Conservation (phyloP, 305 asterid genomes). For the Rubia balearica region DNA sequence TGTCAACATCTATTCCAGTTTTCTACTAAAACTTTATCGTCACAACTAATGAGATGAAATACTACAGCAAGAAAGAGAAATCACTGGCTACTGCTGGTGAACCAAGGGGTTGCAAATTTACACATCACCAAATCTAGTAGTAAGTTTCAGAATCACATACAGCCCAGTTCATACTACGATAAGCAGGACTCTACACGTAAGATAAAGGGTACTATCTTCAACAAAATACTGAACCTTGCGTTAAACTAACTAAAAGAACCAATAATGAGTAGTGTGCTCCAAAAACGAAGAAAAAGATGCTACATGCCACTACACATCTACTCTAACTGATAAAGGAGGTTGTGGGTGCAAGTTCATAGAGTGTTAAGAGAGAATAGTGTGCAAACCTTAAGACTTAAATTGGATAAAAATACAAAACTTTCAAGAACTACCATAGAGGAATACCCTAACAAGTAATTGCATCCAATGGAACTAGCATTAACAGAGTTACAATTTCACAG, state of each 20-base stretch:
- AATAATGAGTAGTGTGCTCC: not conserved
- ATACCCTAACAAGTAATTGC: not conserved
- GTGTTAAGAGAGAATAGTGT: not conserved
- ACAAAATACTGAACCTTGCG: not conserved
- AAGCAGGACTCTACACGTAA: not conserved
- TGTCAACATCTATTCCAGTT: conserved; percentile 3
- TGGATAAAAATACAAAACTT: not conserved
- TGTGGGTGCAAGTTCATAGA: not conserved
- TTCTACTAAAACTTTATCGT: not conserved
- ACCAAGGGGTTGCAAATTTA: not conserved
- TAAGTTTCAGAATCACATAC: not conserved
- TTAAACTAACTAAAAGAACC: not conserved
- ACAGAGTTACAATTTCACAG: not conserved
- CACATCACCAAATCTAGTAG: not conserved
- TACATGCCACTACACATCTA: not conserved
- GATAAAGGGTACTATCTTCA: not conserved
- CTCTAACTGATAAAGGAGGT: not conserved
- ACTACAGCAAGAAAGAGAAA: not conserved
- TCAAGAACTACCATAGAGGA: not conserved
- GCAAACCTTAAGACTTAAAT: not conserved
- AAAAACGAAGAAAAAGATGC: not conserved
- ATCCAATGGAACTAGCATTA: not conserved
- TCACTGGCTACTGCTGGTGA: not conserved
- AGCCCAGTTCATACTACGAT: not conserved
- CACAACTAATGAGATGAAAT: not conserved